Conservation (phyloP, 441 rosid species). For the Capsella rubella region DNA sequence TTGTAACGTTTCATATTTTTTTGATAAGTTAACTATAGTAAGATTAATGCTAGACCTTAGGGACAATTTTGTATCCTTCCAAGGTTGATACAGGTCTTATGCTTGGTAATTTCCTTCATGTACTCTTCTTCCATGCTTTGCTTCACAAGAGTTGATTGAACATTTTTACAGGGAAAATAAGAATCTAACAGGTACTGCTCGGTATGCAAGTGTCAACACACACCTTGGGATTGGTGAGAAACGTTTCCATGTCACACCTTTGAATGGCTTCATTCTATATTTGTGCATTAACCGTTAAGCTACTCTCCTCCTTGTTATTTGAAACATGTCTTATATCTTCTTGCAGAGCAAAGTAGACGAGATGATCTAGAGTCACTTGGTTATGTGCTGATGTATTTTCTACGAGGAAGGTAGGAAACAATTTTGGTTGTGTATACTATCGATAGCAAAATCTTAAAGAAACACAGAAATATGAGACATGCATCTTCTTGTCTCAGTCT, state of each 20-base stretch:
- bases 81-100: too few species aligned
- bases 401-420: conserved; percentile 59
- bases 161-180: conserved; percentile 54
- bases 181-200: conserved; percentile 64
- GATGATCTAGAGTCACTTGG: conserved; percentile 67
- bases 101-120: background rate
- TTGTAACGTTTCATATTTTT: background rate
- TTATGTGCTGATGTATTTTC: conserved; percentile 62
- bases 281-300: background rate
- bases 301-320: conserved; percentile 6
- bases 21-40: background rate
- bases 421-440: background rate
- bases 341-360: conserved; percentile 63
- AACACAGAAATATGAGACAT: too few species aligned
- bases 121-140: conserved; percentile 4
- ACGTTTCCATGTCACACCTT: conserved; percentile 8
- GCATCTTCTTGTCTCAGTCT: conserved; percentile 47
- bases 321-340: conserved; percentile 19
- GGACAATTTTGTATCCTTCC: too few species aligned
- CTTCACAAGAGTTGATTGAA: too few species aligned
- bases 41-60: too few species aligned
- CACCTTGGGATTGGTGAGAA: conserved; percentile 66
- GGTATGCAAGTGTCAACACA: conserved; percentile 65
- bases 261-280: background rate
- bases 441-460: too few species aligned